These are phyloP conservation scores for Gypsophila paniculata DNA, from an alignment of 179 eudicot genomes.

Conservation along the genomic window DNA sequence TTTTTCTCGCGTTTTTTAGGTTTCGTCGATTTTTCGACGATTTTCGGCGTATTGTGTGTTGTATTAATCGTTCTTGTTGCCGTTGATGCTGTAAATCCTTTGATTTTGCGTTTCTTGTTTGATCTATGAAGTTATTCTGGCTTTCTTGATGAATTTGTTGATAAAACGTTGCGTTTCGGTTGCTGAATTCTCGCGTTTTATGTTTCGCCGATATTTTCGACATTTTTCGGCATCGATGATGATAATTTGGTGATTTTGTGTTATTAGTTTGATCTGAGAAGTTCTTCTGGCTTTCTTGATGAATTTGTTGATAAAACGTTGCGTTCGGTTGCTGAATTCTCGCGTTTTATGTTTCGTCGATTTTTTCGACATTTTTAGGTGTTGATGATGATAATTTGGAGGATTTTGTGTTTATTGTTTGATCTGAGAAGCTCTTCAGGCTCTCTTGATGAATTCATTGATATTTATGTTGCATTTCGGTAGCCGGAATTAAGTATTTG, in stretches of 20 bases:
- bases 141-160: constrained; percentile 7
- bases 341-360: constrained; percentile 5
- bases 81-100: neutral
- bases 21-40: neutral
- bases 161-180: constrained; percentile 2
- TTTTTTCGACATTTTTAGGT: neutral
- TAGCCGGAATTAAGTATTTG: neutral
- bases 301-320: no score
- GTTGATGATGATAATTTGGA: constrained; percentile 7
- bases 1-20: neutral
- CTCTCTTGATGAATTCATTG: constrained; percentile 10
- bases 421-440: constrained; percentile 21
- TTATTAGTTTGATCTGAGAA: no score
- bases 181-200: neutral
- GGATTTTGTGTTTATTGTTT: constrained; percentile 1
- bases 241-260: no score
- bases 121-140: constrained; percentile 21
- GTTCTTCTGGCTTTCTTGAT: no score
- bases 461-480: neutral
- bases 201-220: neutral
- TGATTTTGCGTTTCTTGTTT: neutral
- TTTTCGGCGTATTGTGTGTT: neutral
- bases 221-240: neutral
- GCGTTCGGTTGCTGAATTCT: neutral
- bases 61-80: neutral